Base-by-base conservation (phyloP, 768 basidiomycete species). In the Dictyophora rubrovolvata region DNA sequence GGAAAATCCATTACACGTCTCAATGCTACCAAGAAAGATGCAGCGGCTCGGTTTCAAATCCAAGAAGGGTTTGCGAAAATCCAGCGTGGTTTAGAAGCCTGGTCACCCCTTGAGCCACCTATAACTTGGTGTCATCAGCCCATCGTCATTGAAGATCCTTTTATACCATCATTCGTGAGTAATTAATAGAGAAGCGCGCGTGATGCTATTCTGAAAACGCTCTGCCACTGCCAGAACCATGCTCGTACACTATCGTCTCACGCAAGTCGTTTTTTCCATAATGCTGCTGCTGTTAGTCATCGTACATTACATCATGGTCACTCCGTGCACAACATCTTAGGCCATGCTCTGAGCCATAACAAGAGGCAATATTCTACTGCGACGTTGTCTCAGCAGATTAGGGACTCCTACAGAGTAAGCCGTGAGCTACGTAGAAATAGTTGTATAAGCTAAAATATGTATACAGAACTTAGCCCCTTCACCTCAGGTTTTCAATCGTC, bases 121-220 rank as follows among this genome's bases (percentile, higher is more conserved):
- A n/a, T 36, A 20, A 37, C 48, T 23, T 67, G 62, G 64, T 18
- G 22, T 54, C 23, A 21, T 7, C 65, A 65, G 28, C 60, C 62
- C 28, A 52, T 69, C 23, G 61, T 68, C 16, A 56, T 71, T 4
- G 64, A 50, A 47, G 69, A 70, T 62, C 67, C 68, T 1, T 66
- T 65, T 50, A 56, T 65, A 17, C 46, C 56, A 7, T 54, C 54
- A 9, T 57, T 61, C 52, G 64, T 65, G 48, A 55, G 61, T 34
- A n/a, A 33, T n/a, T n/a, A 17, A 14, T 28, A 14, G 36, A 47
- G 42, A 34, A 28, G 51, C 34, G 49, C 59, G 55, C 16, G 37
- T 18, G 28, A 34, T 4, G 23, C 46, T 48, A 53, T 53, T 50
- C 55, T 34, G 36, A 52, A 4, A 36, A 42, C n/a, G 14, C n/a